Evolutionary conservation across 1,284 basidiomycete species (phyloP).

Genomic region (Austroboletus niveus): DNA sequence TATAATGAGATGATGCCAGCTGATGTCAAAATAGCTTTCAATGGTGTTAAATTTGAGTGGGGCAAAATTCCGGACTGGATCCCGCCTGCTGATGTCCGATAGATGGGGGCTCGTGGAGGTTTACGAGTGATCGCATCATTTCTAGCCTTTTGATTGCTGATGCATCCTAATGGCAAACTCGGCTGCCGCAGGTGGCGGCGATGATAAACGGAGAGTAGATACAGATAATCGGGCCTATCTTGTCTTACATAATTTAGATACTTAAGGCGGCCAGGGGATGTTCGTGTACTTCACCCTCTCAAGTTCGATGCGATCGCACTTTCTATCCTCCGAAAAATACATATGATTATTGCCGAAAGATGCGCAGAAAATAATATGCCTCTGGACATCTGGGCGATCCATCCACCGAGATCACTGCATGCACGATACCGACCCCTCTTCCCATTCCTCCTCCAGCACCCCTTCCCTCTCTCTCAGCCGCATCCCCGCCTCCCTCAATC

Average conservation of each 20-base stretch:
- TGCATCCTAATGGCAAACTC: too few relatives aligned
- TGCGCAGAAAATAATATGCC: background rate
- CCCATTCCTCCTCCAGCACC: background rate
- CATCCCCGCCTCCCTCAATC: slow-evolving; percentile 2
- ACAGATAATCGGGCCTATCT: too few relatives aligned
- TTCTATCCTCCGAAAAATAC: too few relatives aligned
- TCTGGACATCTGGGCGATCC: too few relatives aligned
- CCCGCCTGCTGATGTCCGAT: slow-evolving; percentile 69
- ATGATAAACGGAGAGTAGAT: background rate
- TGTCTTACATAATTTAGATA: too few relatives aligned
- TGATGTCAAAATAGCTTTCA: slow-evolving; percentile 58
- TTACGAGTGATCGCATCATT: background rate
- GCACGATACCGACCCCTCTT: background rate
- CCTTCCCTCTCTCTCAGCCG: background rate
- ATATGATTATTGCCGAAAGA: too few relatives aligned
- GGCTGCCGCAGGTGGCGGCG: background rate
- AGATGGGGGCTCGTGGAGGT: background rate
- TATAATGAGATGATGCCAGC: slow-evolving; percentile 55
- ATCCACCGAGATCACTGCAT: background rate
- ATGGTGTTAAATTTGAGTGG: slow-evolving; percentile 62
- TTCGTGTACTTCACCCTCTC: too few relatives aligned
- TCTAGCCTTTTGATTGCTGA: too few relatives aligned
- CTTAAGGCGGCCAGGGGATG: too few relatives aligned
- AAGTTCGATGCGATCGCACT: too few relatives aligned
- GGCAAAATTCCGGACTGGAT: slow-evolving; percentile 75